phyloP scores from a whole-genome alignment of 2,329 filamentous ascomycete genomes.

The Claviceps sp. region DNA sequence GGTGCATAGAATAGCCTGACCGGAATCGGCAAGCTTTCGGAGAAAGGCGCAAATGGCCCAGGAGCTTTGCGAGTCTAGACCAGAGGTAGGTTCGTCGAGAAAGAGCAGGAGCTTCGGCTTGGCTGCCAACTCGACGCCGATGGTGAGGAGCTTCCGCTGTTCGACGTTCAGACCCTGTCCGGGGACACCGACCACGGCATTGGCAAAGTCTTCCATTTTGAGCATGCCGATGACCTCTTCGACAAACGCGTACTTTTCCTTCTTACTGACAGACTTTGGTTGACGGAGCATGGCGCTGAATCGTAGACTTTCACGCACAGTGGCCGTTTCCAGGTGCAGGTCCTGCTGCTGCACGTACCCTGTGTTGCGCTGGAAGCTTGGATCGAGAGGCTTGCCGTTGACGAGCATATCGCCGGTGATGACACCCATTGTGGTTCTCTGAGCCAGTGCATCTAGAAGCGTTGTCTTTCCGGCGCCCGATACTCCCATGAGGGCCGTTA shows the following conservation, averaged over 20 bases:
- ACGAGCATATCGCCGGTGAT: conserved; percentile 55
- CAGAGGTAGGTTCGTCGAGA: conserved; percentile 47
- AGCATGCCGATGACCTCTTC: conserved; percentile 53
- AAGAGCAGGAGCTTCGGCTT: conserved; percentile 47
- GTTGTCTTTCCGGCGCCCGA: conserved; percentile 33
- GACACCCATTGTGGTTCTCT: conserved; percentile 45
- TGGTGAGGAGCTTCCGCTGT: conserved; percentile 48
- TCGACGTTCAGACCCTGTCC: conserved; percentile 49
- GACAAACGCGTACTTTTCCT: conserved; percentile 48
- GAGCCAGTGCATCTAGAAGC: conserved; percentile 27
- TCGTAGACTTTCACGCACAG: conserved; percentile 38
- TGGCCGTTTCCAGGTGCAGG: conserved; percentile 40
- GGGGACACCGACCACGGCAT: conserved; percentile 50
- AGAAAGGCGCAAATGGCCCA: conserved; percentile 52
- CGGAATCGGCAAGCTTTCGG: conserved; percentile 42
- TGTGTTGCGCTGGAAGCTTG: conserved; percentile 49
- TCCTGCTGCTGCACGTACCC: conserved; percentile 58
- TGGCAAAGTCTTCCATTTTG: conserved; percentile 52
- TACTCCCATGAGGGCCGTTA: conserved; percentile 65
- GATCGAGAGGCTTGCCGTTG: conserved; percentile 41
- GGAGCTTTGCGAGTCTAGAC: conserved; percentile 49
- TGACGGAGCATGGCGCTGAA: conserved; percentile 47
- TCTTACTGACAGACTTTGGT: conserved; percentile 34
- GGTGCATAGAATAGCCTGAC: conserved; percentile 40
- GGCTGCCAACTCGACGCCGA: conserved; percentile 43